Base-by-base conservation (phyloP, 495 filamentous ascomycete species). In the Parathielavia appendiculata region DNA sequence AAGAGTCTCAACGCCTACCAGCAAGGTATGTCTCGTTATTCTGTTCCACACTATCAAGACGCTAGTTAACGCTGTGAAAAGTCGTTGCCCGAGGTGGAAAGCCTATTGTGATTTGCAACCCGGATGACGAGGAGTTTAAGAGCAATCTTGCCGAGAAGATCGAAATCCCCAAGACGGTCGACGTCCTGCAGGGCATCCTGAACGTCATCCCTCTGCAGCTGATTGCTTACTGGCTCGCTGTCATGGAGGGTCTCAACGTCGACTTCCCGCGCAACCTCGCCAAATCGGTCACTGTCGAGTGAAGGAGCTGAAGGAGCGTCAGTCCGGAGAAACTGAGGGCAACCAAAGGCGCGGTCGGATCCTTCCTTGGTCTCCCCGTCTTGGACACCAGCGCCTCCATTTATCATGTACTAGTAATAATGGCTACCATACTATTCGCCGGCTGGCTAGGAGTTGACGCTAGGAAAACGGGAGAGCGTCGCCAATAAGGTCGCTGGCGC, bases 1-100 rank as follows among this genome's bases (percentile, higher is more conserved):
- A 98, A 98, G 77, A 97, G 92, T 12, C 78, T 98, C 59, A 98
- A 98, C 71, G 93, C 93, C 65, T 98, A 97, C 71, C 93, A 98
- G 76, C 93, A 98, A 80, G 87, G 89, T 91, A 78, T 69, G 82
- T 76, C 45, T 9, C 35, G 11, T 19, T 58, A 14, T 34, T 38
- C 38, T 32, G 14, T 40, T 40, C 16, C 1, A 14, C 30, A 61
- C 36, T 50, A 17, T 48, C 26, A 53, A 16, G n/a, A 47, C 13
- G 34, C 23, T 56, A 47, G 30, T 62, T 70, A 54, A 69, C 51
- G 4, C 14, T 17, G 5, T 36, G 13, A 62, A 5, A 35, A 88
- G 93, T 98, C 65, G 88, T 95, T 79, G 93, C 93, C 65, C 91
- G 93, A 66, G 82, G 83, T 63, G 93, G 93, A 63, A 90, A 91